Evolutionary conservation across 495 filamentous ascomycete species (phyloP).

Genomic region (Coniosporium apollinis): DNA sequence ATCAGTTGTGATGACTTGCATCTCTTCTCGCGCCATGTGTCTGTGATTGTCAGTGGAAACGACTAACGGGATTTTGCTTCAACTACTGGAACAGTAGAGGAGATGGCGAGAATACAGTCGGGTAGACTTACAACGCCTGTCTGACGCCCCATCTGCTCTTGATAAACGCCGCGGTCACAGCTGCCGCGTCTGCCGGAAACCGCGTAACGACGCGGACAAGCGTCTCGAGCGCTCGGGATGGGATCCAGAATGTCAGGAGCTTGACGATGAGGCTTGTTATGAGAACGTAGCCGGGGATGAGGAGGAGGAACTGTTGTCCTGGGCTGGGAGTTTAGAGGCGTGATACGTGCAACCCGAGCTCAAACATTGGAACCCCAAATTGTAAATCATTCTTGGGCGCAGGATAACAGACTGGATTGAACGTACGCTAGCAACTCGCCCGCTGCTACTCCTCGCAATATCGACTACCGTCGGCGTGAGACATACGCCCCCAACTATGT

Average conservation of each 20-base stretch:
- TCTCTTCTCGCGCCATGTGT: conserved; percentile 56
- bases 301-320: conserved; percentile 1
- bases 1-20: conserved; percentile 57
- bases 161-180: conserved; percentile 46
- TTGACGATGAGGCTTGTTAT: conserved; percentile 4
- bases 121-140: conserved; percentile 36
- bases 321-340: not conserved
- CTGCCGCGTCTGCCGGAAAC: conserved; percentile 39
- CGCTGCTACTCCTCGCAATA: conserved; percentile 15
- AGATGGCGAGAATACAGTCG: too few species aligned
- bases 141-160: conserved; percentile 9
- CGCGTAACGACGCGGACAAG: conserved; percentile 26
- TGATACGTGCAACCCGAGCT: not conserved
- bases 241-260: conserved; percentile 7
- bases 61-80: not conserved
- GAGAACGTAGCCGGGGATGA: conserved; percentile 2
- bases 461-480: conserved; percentile 21
- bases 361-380: not conserved
- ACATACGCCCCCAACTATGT: conserved; percentile 16
- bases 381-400: not conserved
- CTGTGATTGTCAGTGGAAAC: conserved; percentile 18
- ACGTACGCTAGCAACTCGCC: conserved; percentile 13
- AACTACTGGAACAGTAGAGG: conserved; percentile 9
- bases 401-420: too few species aligned
- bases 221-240: not conserved